Conservation (phyloP, 768 basidiomycete genomes). For the Mycena sanguinolenta region DNA sequence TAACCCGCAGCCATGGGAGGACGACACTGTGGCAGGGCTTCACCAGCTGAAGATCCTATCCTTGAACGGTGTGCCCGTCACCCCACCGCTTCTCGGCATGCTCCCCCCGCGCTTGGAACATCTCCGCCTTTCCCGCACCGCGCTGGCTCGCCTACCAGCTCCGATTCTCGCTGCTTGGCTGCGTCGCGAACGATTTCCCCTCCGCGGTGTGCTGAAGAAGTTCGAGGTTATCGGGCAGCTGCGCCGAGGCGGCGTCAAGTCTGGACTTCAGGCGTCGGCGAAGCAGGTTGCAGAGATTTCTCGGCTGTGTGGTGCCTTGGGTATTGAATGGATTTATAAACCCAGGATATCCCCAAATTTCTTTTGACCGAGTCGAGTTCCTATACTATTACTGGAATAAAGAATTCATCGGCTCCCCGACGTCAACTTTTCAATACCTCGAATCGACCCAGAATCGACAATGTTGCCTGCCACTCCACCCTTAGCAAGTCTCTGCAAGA, state of each 20-base stretch:
- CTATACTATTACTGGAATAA: no score
- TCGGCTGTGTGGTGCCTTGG: slow-evolving; percentile 16
- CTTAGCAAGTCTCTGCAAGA: no score
- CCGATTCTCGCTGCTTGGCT: slow-evolving; percentile 21
- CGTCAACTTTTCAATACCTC: no score
- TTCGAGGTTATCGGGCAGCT: slow-evolving; percentile 23
- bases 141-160: slow-evolving; percentile 8
- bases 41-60: slow-evolving; percentile 23
- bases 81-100: slow-evolving; percentile 19
- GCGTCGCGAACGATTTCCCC: slow-evolving; percentile 12
- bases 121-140: slow-evolving; percentile 18
- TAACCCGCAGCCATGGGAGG: slow-evolving; percentile 22
- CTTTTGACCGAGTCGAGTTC: not conserved
- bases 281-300: slow-evolving; percentile 22
- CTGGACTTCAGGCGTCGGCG: slow-evolving; percentile 11
- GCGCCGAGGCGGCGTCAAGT: not conserved
- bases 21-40: slow-evolving; percentile 21
- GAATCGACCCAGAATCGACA: no score
- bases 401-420: no score
- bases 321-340: slow-evolving; percentile 22
- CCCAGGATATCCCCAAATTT: not conserved
- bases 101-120: slow-evolving; percentile 25
- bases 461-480: no score
- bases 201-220: slow-evolving; percentile 29
- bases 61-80: slow-evolving; percentile 26